These are phyloP conservation scores for Vitis cinerea DNA, from an alignment of 164 flowering plant species.

Conservation along the genomic window DNA sequence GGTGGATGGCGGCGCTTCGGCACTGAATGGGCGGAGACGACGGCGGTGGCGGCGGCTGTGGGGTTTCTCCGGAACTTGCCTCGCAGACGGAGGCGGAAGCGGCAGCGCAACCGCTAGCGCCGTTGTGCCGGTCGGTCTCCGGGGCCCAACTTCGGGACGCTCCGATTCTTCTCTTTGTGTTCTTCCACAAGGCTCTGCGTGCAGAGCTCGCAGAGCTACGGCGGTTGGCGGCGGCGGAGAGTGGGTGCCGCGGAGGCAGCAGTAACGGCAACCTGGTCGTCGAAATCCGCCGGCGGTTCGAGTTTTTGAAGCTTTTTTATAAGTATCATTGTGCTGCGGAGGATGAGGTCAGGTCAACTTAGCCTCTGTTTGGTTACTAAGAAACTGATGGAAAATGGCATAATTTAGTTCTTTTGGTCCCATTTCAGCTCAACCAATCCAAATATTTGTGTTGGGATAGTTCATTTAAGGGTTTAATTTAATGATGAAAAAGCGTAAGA, in stretches of 20 bases:
- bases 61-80: constrained; percentile 3
- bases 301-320: constrained; percentile 54
- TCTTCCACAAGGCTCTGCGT: constrained; percentile 67
- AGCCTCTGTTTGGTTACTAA: background rate
- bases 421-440: no score
- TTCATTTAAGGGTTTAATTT: no score
- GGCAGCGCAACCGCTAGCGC: constrained; percentile 6
- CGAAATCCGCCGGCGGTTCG: constrained; percentile 41
- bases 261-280: constrained; percentile 18
- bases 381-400: background rate
- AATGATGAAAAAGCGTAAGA: no score
- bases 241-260: constrained; percentile 15
- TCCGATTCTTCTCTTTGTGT: constrained; percentile 61
- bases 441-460: no score
- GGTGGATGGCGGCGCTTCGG: constrained; percentile 17
- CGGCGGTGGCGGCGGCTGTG: constrained; percentile 17
- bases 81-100: constrained; percentile 14
- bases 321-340: constrained; percentile 74
- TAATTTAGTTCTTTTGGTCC: no score
- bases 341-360: constrained; percentile 57
- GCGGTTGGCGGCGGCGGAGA: constrained; percentile 23
- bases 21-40: no score
- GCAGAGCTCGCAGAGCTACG: constrained; percentile 53
- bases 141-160: constrained; percentile 40
- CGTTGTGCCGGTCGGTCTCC: background rate